A percentile compares a stretch with the other conserved stretches of the same genome.
Evolutionary conservation across 805 yeast species (phyloP).

Genomic region (Ogataea ramenticola): DNA sequence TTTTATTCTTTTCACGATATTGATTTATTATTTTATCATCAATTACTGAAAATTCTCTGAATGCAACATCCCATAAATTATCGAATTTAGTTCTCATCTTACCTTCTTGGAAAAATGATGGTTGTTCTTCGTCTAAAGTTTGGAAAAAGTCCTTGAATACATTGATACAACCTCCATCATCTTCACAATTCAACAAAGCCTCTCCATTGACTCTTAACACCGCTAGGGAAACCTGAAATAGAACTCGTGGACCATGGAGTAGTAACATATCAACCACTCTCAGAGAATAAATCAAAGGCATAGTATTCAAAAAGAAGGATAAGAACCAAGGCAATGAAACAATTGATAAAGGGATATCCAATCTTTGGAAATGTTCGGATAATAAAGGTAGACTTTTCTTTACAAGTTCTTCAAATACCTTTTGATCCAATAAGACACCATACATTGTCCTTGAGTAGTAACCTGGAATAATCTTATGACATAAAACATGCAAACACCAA

Average conservation of each 20-base stretch:
- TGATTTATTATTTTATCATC: constrained; percentile 67
- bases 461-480: constrained; percentile 87
- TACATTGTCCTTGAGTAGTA: constrained; percentile 97
- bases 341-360: constrained; percentile 88
- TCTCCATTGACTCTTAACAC: constrained; percentile 86
- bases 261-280: constrained; percentile 87
- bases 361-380: constrained; percentile 69
- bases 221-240: constrained; percentile 92
- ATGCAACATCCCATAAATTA: constrained; percentile 83
- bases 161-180: constrained; percentile 88
- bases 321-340: constrained; percentile 96
- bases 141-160: constrained; percentile 77
- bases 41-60: constrained; percentile 78
- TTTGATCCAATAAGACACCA: constrained; percentile 90
- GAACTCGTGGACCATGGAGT: constrained; percentile 78
- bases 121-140: constrained; percentile 70
- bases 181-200: constrained; percentile 66
- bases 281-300: constrained; percentile 92
- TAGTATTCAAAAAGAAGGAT: constrained; percentile 79
- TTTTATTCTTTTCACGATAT: constrained; percentile 64
- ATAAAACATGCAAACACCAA: constrained; percentile 77
- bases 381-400: constrained; percentile 83
- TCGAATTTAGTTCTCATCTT: constrained; percentile 78
- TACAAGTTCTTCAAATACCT: constrained; percentile 85
- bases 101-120: constrained; percentile 56